Base-by-base conservation (phyloP, 2,329 filamentous ascomycete species). In the Cercospora zeina region DNA sequence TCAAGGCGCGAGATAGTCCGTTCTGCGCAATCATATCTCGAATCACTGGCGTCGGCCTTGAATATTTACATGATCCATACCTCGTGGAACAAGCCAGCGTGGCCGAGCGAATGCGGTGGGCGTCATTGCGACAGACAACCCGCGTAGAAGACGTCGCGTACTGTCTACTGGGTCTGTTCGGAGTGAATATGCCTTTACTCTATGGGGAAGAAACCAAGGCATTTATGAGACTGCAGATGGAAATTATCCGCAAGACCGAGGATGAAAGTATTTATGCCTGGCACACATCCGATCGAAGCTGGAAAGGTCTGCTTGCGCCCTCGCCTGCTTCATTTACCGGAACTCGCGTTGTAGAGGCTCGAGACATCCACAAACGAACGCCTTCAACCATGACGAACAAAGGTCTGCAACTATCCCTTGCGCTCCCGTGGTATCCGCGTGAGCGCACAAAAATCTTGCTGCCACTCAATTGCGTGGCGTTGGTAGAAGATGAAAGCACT, bases 161-260 rank as follows among this genome's bases (percentile, higher is more conserved):
- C 30, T 65, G 63, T n/a, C 50, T 63, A 4, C 58, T 63, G 5
- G 63, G 63, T 6, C 59, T 65, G 24, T 58, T 65, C 16, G 62
- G 49, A 10, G 57, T 62, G 11, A 27, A 58, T 24, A 60, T 65
- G 19, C 50, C 54, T 47, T 37, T 55, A 16, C 54, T 59, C 11
- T 65, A 63, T 27, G 63, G 63, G 27, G 63, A 65, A 49, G 56
- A 61, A 11, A 30, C 14, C 1, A 45, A 56, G 14, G 51, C 59
- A 6, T 57, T 56, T 39, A 47, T 21, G 9, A 37, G 59, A 37
- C 31, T 61, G 39, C 59, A 61, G 42, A 7, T 49, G 2, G 53
- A 61, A 24, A 55, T 61, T 2, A 50, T 61, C 4, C 31, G 30
- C 11, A 49, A 55, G 10, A 55, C 49, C 4, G 31, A 57, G 24